Evolutionary conservation across 2,329 filamentous ascomycete species (phyloP).

Genomic region (Pseudocercospora eumusae): DNA sequence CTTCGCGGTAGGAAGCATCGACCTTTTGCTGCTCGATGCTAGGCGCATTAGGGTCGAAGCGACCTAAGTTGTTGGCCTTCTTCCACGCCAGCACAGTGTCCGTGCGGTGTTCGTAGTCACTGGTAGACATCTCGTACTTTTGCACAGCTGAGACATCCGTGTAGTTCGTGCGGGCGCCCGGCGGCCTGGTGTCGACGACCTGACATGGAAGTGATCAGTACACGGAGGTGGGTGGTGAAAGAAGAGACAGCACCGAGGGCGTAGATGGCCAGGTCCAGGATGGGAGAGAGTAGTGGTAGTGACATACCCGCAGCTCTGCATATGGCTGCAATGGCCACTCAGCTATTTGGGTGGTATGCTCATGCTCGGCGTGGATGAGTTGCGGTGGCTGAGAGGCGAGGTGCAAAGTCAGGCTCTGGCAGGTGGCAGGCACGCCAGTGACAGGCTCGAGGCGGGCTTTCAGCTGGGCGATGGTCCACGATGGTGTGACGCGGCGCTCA

Average conservation of each 20-base stretch:
- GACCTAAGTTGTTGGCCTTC: conserved; percentile 88
- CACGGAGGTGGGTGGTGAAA: neutral
- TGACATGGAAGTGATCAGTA: conserved; percentile 42
- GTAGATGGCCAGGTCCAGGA: conserved; percentile 4
- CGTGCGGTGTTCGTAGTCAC: conserved; percentile 80
- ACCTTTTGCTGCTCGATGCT: conserved; percentile 72
- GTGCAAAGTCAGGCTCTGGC: conserved; percentile 74
- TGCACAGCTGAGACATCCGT: conserved; percentile 77
- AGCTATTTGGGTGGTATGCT: conserved; percentile 67
- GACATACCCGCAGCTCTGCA: conserved; percentile 77
- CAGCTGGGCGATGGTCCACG: conserved; percentile 83
- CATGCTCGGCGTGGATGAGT: conserved; percentile 68
- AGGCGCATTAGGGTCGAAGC: conserved; percentile 85
- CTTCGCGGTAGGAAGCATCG: conserved; percentile 67
- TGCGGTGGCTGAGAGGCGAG: conserved; percentile 63
- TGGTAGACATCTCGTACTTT: conserved; percentile 85
- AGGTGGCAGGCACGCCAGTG: conserved; percentile 82
- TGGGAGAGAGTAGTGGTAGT: conserved; percentile 6
- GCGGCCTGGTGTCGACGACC: conserved; percentile 79
- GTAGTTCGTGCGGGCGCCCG: conserved; percentile 73
- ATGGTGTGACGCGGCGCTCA: conserved; percentile 87
- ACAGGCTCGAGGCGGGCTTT: conserved; percentile 88
- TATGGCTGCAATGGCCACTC: conserved; percentile 70
- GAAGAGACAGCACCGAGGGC: neutral
- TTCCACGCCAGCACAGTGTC: conserved; percentile 96